These are phyloP conservation scores for Pisolithus albus DNA, from an alignment of 768 basidiomycete species.

Conservation along the genomic window DNA sequence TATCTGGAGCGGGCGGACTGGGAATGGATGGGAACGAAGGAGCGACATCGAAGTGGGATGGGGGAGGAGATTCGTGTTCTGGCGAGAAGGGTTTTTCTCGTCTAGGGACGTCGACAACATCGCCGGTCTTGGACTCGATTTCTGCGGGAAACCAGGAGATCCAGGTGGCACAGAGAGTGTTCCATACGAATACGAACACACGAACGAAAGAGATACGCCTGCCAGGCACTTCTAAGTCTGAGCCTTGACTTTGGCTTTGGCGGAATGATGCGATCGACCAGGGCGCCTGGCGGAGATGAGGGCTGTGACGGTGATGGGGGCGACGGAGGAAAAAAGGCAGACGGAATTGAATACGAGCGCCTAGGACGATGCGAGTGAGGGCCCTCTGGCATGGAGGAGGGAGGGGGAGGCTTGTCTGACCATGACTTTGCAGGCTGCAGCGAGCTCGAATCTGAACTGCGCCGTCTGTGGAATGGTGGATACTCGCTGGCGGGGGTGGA, in stretches of 20 bases:
- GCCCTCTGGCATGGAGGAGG: constrained; percentile 20
- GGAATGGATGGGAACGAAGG: constrained; percentile 20
- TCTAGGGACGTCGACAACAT: constrained; percentile 4
- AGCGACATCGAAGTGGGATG: constrained; percentile 15
- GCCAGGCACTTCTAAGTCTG: constrained; percentile 36
- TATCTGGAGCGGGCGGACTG: constrained; percentile 18
- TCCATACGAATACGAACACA: constrained; percentile 62
- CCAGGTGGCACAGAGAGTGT: constrained; percentile 58
- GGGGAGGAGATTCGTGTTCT: constrained; percentile 9
- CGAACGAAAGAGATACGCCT: constrained; percentile 67
- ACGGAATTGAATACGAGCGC: constrained; percentile 61
- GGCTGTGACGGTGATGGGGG: constrained; percentile 22
- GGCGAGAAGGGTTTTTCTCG: constrained; percentile 6
- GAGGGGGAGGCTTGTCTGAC: constrained; percentile 49
- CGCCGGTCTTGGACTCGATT: constrained; percentile 12
- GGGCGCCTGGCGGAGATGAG: constrained; percentile 14
- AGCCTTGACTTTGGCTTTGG: constrained; percentile 33
- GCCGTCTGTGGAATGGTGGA: constrained; percentile 25
- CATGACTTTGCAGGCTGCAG: constrained; percentile 49
- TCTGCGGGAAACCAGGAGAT: constrained; percentile 33
- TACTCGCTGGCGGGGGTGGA: constrained; percentile 44
- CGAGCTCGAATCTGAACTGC: constrained; percentile 23
- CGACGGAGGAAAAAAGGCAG: constrained; percentile 38
- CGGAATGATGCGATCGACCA: constrained; percentile 26
- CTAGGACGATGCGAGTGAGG: constrained; percentile 30